Conservation (phyloP, 345 rosid genomes). For the Heritiera fomes region DNA sequence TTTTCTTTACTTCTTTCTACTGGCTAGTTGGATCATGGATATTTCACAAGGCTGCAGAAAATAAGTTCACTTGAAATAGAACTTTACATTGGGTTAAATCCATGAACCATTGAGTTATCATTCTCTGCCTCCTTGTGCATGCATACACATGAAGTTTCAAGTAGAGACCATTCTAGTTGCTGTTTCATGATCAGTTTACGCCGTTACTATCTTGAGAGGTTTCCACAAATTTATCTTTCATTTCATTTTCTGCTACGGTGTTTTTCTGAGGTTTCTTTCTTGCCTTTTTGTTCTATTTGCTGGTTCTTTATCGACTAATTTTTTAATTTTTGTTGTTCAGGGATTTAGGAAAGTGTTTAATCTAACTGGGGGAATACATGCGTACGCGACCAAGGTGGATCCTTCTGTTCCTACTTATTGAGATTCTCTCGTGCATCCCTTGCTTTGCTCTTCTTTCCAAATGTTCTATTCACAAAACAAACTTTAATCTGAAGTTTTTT, state of each 20-base stretch:
- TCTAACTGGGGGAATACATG: conserved; percentile 81
- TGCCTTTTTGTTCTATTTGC: not conserved
- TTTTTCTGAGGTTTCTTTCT: not conserved
- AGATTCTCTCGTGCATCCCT: conserved; percentile 6
- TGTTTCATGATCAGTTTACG: not conserved
- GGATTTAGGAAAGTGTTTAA: conserved; percentile 79
- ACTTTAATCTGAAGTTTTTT: no score
- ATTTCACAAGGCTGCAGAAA: not conserved
- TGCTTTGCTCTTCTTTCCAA: not conserved
- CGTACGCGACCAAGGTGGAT: conserved; percentile 69
- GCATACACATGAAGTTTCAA: not conserved
- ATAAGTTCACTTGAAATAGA: not conserved
- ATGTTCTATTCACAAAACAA: not conserved
- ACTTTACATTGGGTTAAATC: not conserved
- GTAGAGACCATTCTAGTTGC: not conserved
- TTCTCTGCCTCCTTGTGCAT: not conserved
- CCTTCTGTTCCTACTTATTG: conserved; percentile 80
- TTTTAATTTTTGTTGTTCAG: conserved; percentile 38
- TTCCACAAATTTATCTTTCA: not conserved
- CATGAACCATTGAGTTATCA: not conserved
- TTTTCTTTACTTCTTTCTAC: not conserved
- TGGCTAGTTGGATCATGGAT: not conserved
- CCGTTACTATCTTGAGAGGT: not conserved
- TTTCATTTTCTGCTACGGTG: not conserved
- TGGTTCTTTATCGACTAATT: not conserved